phyloP scores from a whole-genome alignment of 1,284 basidiomycete genomes.

The Sutorius eximius region DNA sequence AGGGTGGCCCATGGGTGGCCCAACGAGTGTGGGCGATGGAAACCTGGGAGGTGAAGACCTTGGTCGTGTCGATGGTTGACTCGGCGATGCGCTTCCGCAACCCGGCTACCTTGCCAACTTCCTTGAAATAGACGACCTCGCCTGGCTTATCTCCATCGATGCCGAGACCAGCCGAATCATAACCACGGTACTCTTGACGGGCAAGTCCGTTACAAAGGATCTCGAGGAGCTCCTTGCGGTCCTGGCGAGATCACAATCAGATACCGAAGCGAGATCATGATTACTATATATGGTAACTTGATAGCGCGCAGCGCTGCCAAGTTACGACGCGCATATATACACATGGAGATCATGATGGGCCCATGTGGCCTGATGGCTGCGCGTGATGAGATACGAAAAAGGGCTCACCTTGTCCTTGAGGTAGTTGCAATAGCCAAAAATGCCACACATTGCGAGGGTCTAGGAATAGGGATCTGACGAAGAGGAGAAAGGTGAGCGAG shows the following conservation, averaged over 20 bases:
- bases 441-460: constrained; percentile 75
- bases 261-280: constrained; percentile 10
- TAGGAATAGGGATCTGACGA: constrained; percentile 6
- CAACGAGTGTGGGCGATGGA: constrained; percentile 99
- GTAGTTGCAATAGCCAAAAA: constrained; percentile 94
- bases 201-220: constrained; percentile 91
- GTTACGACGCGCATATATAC: constrained; percentile 16
- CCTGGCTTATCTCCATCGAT: constrained; percentile 91
- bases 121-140: constrained; percentile 89
- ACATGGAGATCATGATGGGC: constrained; percentile 7
- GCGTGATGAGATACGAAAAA: constrained; percentile 10
- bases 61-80: constrained; percentile 76
- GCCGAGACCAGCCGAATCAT: constrained; percentile 95
- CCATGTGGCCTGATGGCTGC: not conserved
- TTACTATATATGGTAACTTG: constrained; percentile 23
- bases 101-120: constrained; percentile 96
- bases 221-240: constrained; percentile 91
- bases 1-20: constrained; percentile 98
- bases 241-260: constrained; percentile 47
- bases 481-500: constrained; percentile 1
- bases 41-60: constrained; percentile 85
- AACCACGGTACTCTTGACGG: constrained; percentile 97
- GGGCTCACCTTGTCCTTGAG: constrained; percentile 83
- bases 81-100: constrained; percentile 90
- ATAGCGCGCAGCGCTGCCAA: not conserved